phyloP scores from a whole-genome alignment of 202 grass and related monocot genomes.

The Cymbopogon flexuosus region DNA sequence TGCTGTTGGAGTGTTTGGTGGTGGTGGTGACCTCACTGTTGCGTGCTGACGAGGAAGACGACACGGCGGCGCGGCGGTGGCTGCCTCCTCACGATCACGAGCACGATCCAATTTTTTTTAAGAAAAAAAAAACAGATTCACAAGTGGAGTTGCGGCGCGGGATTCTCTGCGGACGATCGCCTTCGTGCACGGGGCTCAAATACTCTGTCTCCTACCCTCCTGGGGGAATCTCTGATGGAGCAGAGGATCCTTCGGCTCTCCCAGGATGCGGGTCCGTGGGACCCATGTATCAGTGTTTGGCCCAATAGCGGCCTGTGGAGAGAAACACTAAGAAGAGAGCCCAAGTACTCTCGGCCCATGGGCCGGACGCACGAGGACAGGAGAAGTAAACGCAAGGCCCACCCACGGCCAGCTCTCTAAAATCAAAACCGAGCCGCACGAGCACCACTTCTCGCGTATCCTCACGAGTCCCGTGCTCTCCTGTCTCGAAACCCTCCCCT shows the following conservation, averaged over 20 bases:
- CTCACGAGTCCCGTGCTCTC: conserved; percentile 3
- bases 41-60: conserved; percentile 43
- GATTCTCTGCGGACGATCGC: not conserved
- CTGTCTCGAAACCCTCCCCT: conserved; percentile 27
- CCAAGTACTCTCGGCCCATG: not conserved
- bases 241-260: not conserved
- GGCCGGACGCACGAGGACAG: not conserved
- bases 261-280: not conserved
- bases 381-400: not conserved
- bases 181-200: not conserved
- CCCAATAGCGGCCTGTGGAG: not conserved
- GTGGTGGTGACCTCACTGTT: not conserved
- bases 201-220: too few relatives aligned
- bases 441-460: not conserved
- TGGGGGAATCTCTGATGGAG: not conserved
- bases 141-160: not conserved
- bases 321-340: not conserved
- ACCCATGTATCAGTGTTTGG: not conserved
- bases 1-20: not conserved
- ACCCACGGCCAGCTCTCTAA: not conserved
- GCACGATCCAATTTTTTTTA: not conserved
- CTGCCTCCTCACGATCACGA: not conserved
- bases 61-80: conserved; percentile 6
- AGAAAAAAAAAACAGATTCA: not conserved
- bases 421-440: conserved; percentile 2